These are phyloP conservation scores for Haematococcus lacustris DNA, from an alignment of 139 green algal genomes.

Conservation along the genomic window DNA sequence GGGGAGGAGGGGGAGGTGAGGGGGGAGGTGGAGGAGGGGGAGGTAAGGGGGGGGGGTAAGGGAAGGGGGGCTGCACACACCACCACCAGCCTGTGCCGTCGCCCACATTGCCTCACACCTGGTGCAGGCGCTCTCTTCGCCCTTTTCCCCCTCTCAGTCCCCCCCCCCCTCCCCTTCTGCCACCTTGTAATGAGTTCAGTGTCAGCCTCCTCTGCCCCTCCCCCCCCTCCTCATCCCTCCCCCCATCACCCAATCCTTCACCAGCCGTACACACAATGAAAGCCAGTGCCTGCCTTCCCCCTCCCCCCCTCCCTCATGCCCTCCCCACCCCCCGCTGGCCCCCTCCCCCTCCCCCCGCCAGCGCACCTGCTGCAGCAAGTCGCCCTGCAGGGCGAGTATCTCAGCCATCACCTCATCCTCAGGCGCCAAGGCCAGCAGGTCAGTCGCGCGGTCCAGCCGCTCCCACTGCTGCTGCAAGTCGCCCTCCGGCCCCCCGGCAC, in stretches of 20 bases:
- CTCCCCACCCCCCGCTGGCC: background rate
- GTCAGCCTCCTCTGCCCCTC: background rate
- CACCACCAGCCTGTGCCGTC: background rate
- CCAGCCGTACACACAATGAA: background rate
- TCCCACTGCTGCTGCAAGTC: conserved; percentile 49
- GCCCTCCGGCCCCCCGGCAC: conserved; percentile 17
- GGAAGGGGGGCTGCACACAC: background rate
- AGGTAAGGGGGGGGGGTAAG: background rate
- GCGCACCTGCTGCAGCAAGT: conserved; percentile 27
- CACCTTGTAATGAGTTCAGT: background rate
- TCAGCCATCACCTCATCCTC: conserved; percentile 79
- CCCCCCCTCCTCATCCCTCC: background rate
- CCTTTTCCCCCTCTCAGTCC: background rate
- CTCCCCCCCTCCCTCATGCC: background rate
- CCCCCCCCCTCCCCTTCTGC: too few relatives aligned
- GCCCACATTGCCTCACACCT: background rate
- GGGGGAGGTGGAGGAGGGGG: background rate
- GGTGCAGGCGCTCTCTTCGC: background rate
- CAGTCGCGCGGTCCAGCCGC: conserved; percentile 21
- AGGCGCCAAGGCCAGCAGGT: conserved; percentile 60
- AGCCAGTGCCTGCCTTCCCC: background rate
- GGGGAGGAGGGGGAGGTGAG: background rate
- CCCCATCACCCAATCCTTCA: background rate
- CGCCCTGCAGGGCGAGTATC: conserved; percentile 62
- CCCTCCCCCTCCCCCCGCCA: too few relatives aligned